These are phyloP conservation scores for Phytophthora pistaciae DNA, from an alignment of 352 stramenopile species.

Conservation along the genomic window DNA sequence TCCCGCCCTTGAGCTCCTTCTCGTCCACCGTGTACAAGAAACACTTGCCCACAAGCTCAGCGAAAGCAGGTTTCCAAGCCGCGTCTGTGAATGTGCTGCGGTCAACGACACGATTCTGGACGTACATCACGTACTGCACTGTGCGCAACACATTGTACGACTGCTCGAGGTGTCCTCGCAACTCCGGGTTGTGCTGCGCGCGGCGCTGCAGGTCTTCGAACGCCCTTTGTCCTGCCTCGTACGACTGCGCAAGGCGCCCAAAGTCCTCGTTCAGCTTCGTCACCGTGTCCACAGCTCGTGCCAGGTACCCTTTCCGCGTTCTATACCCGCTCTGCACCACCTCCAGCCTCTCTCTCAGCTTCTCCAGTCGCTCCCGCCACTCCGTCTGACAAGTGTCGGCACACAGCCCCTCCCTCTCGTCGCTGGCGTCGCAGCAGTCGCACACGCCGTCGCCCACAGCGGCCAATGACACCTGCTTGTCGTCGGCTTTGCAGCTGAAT, in stretches of 20 bases:
- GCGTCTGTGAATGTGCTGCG: constrained; percentile 53
- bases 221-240: constrained; percentile 24
- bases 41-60: constrained; percentile 65
- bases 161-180: constrained; percentile 43
- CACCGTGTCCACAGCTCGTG: constrained; percentile 34
- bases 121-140: constrained; percentile 60
- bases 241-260: constrained; percentile 34
- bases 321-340: constrained; percentile 32
- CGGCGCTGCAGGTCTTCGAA: constrained; percentile 42
- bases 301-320: constrained; percentile 37
- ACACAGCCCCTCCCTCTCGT: constrained; percentile 77
- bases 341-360: constrained; percentile 29
- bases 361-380: constrained; percentile 25
- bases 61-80: constrained; percentile 58
- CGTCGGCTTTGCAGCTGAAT: constrained; percentile 53
- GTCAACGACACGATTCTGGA: constrained; percentile 59
- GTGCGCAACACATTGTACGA: constrained; percentile 60
- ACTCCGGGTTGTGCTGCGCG: constrained; percentile 36
- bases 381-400: constrained; percentile 47
- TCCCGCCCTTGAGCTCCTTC: constrained; percentile 81
- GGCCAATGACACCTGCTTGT: constrained; percentile 50
- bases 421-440: constrained; percentile 98
- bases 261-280: constrained; percentile 38
- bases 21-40: constrained; percentile 74
- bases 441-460: constrained; percentile 95